Evolutionary conservation across 129 eudicot genomes (phyloP).

Genomic region (Calendula officinalis): DNA sequence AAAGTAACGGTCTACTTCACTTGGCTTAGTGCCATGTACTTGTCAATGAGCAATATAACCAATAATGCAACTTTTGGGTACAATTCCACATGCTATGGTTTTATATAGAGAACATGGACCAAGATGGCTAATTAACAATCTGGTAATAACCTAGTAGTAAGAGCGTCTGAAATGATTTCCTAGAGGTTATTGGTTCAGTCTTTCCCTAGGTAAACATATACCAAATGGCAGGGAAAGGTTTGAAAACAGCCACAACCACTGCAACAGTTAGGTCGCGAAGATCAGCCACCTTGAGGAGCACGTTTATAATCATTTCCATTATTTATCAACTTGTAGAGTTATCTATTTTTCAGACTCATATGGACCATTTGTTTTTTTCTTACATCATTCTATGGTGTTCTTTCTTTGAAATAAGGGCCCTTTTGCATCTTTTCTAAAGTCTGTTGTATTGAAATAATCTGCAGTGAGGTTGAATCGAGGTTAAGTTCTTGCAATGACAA

Average conservation of each 20-base stretch:
- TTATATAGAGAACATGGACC: neutral
- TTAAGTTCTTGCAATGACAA: conserved; percentile 27
- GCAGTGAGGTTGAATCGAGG: conserved; percentile 21
- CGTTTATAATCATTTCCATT: too few species aligned
- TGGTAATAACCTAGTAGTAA: too few species aligned
- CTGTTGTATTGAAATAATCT: neutral
- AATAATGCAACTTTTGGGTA: conserved; percentile 17
- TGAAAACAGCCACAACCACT: too few species aligned
- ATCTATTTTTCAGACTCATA: neutral
- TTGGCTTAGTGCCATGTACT: neutral
- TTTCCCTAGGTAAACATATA: too few species aligned
- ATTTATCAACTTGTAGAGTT: conserved; percentile 1
- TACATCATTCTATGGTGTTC: conserved; percentile 3
- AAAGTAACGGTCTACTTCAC: neutral
- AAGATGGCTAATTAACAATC: too few species aligned
- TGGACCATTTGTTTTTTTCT: conserved; percentile 10
- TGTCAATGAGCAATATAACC: conserved; percentile 2
- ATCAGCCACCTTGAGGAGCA: too few species aligned
- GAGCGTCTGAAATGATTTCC: too few species aligned
- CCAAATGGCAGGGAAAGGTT: too few species aligned
- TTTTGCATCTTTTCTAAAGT: conserved; percentile 13
- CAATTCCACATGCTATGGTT: conserved; percentile 14
- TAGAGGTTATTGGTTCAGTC: too few species aligned
- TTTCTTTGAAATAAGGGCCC: conserved; percentile 3
- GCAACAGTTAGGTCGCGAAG: too few species aligned